A percentile compares a stretch with the other conserved stretches of the same genome.
Evolutionary conservation across 169 alveolate species (phyloP).

Genomic region (Plasmodium vinckei): DNA sequence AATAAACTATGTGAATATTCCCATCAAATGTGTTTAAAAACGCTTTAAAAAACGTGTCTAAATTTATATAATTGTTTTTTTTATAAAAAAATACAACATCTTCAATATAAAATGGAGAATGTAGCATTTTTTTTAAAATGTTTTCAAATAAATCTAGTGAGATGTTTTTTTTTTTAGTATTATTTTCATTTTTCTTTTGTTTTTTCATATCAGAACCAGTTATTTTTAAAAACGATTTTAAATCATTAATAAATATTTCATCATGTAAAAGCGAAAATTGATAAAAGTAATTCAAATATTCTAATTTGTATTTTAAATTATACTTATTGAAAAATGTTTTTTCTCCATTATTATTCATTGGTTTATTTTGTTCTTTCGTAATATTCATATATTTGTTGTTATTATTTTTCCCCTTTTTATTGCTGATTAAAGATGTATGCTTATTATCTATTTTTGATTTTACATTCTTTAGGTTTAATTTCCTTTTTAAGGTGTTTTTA

Average conservation of each 20-base stretch:
- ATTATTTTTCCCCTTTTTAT: constrained; percentile 10
- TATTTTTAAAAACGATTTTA: constrained; percentile 39
- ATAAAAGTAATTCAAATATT: constrained; percentile 43
- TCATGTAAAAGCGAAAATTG: constrained; percentile 57
- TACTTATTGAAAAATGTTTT: constrained; percentile 57
- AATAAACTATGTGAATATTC: constrained; percentile 31
- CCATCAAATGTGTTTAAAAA: constrained; percentile 28
- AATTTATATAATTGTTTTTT: constrained; percentile 64
- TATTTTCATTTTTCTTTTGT: constrained; percentile 39
- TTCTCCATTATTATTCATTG: neutral
- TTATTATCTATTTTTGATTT: constrained; percentile 69
- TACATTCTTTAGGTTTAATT: constrained; percentile 4
- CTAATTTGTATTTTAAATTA: constrained; percentile 38
- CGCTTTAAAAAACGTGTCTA: constrained; percentile 25
- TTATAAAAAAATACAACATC: constrained; percentile 62
- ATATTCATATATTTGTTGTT: neutral
- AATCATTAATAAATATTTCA: constrained; percentile 37
- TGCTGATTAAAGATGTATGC: constrained; percentile 21
- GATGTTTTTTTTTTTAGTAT: constrained; percentile 32
- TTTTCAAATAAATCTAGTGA: constrained; percentile 23
- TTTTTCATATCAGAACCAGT: constrained; percentile 19
- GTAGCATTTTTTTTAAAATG: constrained; percentile 33
- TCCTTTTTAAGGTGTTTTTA: constrained; percentile 30
- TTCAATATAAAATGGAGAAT: constrained; percentile 43
- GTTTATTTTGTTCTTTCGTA: constrained; percentile 11